phyloP scores from a whole-genome alignment of 345 rosid species.

The Eucalyptus paniculata region DNA sequence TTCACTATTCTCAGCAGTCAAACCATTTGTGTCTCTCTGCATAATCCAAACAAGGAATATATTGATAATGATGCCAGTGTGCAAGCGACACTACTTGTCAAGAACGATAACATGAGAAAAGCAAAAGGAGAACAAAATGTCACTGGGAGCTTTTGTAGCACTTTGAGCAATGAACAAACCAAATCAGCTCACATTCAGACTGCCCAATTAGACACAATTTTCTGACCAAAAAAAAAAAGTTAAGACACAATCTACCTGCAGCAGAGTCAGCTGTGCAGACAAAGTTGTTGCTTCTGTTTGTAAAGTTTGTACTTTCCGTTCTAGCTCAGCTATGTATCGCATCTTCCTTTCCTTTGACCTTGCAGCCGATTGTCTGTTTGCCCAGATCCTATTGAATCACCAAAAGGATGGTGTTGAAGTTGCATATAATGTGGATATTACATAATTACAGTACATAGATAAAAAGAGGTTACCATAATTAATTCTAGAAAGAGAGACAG shows the following conservation, averaged over 20 bases:
- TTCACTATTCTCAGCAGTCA: background rate
- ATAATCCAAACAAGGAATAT: background rate
- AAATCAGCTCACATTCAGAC: background rate
- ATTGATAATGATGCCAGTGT: background rate
- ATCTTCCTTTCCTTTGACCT: constrained; percentile 10
- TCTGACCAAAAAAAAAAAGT: no score
- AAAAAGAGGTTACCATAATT: background rate
- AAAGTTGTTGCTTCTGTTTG: constrained; percentile 3
- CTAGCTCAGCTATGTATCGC: constrained; percentile 4
- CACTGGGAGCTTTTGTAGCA: background rate
- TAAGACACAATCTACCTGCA: background rate
- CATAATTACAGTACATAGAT: background rate
- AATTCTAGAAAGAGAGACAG: background rate
- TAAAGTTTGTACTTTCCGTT: constrained; percentile 2
- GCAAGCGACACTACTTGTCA: background rate
- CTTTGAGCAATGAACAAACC: background rate
- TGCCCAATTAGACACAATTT: background rate
- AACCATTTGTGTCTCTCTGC: constrained; percentile 1
- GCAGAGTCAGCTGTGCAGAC: constrained; percentile 2
- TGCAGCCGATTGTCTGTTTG: constrained; percentile 16
- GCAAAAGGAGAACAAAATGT: background rate
- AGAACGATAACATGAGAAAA: background rate
- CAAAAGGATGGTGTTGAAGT: background rate
- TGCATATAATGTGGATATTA: background rate
- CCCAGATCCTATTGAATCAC: constrained; percentile 62